These are phyloP conservation scores for Fusarium clavum DNA, from an alignment of 2,329 filamentous ascomycete genomes.

Conservation along the genomic window DNA sequence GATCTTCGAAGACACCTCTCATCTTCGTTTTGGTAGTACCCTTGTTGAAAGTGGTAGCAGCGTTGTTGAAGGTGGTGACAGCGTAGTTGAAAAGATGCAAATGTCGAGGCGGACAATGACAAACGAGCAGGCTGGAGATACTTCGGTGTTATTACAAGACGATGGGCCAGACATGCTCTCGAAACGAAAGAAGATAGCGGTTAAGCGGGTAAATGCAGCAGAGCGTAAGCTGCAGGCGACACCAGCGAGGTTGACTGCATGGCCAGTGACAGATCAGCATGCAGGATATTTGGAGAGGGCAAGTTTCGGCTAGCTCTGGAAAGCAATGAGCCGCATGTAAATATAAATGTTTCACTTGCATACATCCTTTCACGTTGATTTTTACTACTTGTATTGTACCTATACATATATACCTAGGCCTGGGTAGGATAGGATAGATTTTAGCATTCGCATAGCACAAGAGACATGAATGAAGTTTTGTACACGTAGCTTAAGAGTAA, in stretches of 20 bases:
- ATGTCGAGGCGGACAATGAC: neutral
- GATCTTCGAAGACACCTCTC: slow-evolving; percentile 10
- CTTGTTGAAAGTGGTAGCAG: neutral
- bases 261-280: slow-evolving; percentile 33
- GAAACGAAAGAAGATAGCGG: slow-evolving; percentile 6
- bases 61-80: neutral
- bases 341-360: slow-evolving; percentile 14
- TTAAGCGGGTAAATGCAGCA: slow-evolving; percentile 21
- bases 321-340: slow-evolving; percentile 33
- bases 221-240: slow-evolving; percentile 17
- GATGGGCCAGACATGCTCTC: slow-evolving; percentile 7
- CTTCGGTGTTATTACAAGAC: neutral
- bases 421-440: neutral
- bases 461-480: slow-evolving; percentile 10
- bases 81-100: neutral
- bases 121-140: neutral
- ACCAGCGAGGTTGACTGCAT: slow-evolving; percentile 30
- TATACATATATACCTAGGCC: neutral
- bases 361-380: neutral
- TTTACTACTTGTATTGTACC: slow-evolving; percentile 2
- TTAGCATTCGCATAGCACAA: slow-evolving; percentile 10
- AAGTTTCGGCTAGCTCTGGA: slow-evolving; percentile 19
- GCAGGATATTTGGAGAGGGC: slow-evolving; percentile 27
- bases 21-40: neutral
- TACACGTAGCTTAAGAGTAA: neutral